Evolutionary conservation across 805 yeast species (phyloP), one percentile per base, ranked within the genome.

Genomic region (Cyberlindnera mycetangii): DNA sequence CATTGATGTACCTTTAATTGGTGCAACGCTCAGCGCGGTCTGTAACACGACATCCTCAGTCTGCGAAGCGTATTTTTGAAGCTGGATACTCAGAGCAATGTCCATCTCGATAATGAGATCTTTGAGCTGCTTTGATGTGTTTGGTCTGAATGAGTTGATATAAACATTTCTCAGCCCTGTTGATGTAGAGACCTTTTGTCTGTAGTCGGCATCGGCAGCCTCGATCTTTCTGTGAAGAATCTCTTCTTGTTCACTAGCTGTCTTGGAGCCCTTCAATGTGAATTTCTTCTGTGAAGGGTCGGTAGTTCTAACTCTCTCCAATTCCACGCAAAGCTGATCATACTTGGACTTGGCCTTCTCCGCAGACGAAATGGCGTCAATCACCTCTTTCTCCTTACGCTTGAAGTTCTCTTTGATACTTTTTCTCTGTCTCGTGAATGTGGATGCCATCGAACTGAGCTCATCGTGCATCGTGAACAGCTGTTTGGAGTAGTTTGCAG

Each of bases 271-370:
- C 60, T 87, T 87, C 60, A 93, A 74, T 2, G 92, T 79, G 41
- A 90, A 81, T 50, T 85, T 84, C 55, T 88, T 88, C 64, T 85
- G 87, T 45, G 84, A 75, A 17, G 95, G 96, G 60, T 92, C 97
- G 0, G 87, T 76, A 34, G 81, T 74, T 58, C 84, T 80, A 35
- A 89, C 74, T 55, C 85, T 83, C 54, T 92, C 97, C 63, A 88
- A 76, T 55, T 93, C 98, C 42, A 81, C 85, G 58, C 97, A 89
- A 20, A 89, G 67, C 42, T 86, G 81, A 58, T 78, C 79, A 62
- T 93, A 92, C 61, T 80, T 81, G 28, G 69, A 55, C 63, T 85
- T 87, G 14, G 97, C 95, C 75, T 92, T 92, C 52, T 88, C 96
- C 1, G 96, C 97, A 34, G 78, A 76, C 44, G 72, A 70, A 39